Conservation (phyloP, 495 filamentous ascomycete species). For the Thermochaetoides thermophila region DNA sequence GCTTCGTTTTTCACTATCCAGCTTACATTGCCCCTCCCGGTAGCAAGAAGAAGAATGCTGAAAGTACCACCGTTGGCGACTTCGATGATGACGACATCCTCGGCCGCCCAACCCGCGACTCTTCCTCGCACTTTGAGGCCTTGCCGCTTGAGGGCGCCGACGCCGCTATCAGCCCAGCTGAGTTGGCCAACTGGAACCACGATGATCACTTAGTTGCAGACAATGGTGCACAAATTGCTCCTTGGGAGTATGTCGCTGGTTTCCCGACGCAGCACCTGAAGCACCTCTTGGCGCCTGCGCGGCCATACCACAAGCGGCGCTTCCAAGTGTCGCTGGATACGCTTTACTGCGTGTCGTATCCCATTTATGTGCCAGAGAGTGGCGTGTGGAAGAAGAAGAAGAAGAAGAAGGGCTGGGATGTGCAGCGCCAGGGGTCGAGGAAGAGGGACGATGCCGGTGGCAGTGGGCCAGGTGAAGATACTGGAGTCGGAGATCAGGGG, state of each 20-base stretch:
- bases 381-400: constrained; percentile 76
- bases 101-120: constrained; percentile 16
- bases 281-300: constrained; percentile 65
- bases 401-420: constrained; percentile 36
- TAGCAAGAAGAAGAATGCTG: constrained; percentile 6
- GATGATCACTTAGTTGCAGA: constrained; percentile 39
- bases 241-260: constrained; percentile 68
- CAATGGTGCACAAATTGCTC: constrained; percentile 39
- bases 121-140: constrained; percentile 16
- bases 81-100: constrained; percentile 31
- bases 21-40: constrained; percentile 24
- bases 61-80: constrained; percentile 18
- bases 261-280: constrained; percentile 65
- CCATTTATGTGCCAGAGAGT: constrained; percentile 74
- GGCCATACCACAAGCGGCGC: constrained; percentile 67
- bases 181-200: constrained; percentile 40
- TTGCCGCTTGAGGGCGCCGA: constrained; percentile 20
- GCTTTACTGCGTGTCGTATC: constrained; percentile 71
- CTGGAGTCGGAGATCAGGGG: constrained; percentile 7
- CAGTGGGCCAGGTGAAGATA: constrained; percentile 18
- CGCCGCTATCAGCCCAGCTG: too few relatives aligned
- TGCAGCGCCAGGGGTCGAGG: constrained; percentile 7
- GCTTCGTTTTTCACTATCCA: constrained; percentile 87
- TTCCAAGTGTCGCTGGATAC: constrained; percentile 83
- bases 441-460: constrained; percentile 5